Conservation (phyloP, 2,329 filamentous ascomycete genomes). For the Thermothelomyces thermophilus region DNA sequence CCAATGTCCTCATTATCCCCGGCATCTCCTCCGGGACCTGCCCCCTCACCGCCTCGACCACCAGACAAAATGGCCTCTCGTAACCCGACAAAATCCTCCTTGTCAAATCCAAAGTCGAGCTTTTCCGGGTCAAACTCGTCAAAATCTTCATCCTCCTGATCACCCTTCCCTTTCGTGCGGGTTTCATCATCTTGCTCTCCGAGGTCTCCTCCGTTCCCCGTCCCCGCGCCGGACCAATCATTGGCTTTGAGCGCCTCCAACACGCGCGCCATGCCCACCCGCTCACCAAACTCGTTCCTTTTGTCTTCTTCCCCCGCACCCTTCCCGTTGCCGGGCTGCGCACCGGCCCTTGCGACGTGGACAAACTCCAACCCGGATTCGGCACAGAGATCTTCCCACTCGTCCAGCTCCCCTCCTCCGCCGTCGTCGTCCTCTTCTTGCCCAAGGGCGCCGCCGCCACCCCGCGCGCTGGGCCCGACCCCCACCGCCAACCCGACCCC, state of each 20-base stretch:
- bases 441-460: too few relatives aligned
- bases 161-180: too few relatives aligned
- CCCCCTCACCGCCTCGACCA: slow-evolving; percentile 21
- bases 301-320: slow-evolving; percentile 31
- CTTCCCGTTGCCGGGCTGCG: background rate
- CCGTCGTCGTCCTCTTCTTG: background rate
- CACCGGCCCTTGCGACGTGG: slow-evolving; percentile 33
- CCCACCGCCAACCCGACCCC: slow-evolving; percentile 56
- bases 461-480: too few relatives aligned
- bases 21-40: slow-evolving; percentile 16
- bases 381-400: slow-evolving; percentile 56
- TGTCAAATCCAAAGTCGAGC: slow-evolving; percentile 47
- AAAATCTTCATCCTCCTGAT: slow-evolving; percentile 23
- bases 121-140: slow-evolving; percentile 40
- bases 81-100: slow-evolving; percentile 46
- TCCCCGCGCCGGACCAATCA: slow-evolving; percentile 47
- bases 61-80: slow-evolving; percentile 45
- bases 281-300: slow-evolving; percentile 56
- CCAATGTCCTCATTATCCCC: slow-evolving; percentile 29
- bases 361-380: slow-evolving; percentile 58
- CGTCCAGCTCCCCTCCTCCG: slow-evolving; percentile 38
- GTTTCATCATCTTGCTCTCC: slow-evolving; percentile 27
- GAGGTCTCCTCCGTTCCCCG: slow-evolving; percentile 25
- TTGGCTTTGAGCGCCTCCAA: slow-evolving; percentile 59
- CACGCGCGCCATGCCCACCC: slow-evolving; percentile 51